Evolutionary conservation across 2,329 filamentous ascomycete genomes (phyloP).

Genomic region (Epichloe baconii): DNA sequence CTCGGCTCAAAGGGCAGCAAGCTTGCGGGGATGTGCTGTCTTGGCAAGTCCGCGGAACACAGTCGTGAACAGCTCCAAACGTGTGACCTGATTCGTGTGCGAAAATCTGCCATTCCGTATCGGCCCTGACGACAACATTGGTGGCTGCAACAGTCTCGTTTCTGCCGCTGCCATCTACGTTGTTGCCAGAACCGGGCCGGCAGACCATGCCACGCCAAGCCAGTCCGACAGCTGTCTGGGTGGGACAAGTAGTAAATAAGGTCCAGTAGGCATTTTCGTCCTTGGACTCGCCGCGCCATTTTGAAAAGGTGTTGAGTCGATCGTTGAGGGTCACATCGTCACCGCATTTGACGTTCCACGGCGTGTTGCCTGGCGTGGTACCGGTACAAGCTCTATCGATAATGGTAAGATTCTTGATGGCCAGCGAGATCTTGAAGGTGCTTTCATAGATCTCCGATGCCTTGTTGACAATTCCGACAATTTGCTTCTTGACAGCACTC

Average conservation of each 20-base stretch:
- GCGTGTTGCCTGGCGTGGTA: slow-evolving; percentile 49
- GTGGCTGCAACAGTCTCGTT: slow-evolving; percentile 70
- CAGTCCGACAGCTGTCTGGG: slow-evolving; percentile 73
- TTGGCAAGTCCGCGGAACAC: slow-evolving; percentile 57
- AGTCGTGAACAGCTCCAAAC: slow-evolving; percentile 93
- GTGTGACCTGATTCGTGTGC: slow-evolving; percentile 91
- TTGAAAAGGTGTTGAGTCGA: slow-evolving; percentile 76
- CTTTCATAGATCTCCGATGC: slow-evolving; percentile 81
- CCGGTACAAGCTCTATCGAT: slow-evolving; percentile 63
- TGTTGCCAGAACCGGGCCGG: slow-evolving; percentile 40
- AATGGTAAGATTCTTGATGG: slow-evolving; percentile 73
- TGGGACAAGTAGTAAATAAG: slow-evolving; percentile 68
- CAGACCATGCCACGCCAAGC: slow-evolving; percentile 91
- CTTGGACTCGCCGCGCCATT: slow-evolving; percentile 65
- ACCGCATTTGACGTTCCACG: slow-evolving; percentile 75
- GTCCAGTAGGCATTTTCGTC: slow-evolving; percentile 93
- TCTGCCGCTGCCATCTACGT: slow-evolving; percentile 31
- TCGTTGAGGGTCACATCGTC: slow-evolving; percentile 51
- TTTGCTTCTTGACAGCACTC: slow-evolving; percentile 50
- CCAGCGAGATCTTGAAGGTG: slow-evolving; percentile 90
- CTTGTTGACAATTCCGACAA: slow-evolving; percentile 73
- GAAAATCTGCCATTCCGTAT: slow-evolving; percentile 87
- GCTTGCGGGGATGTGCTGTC: slow-evolving; percentile 36
- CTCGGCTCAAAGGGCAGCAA: slow-evolving; percentile 67
- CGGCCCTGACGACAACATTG: slow-evolving; percentile 78